Percentiles rank a stretch among this genome's conserved stretches.
Conservation (phyloP, 257 asterid genomes). For the Forsythia viridissima region DNA sequence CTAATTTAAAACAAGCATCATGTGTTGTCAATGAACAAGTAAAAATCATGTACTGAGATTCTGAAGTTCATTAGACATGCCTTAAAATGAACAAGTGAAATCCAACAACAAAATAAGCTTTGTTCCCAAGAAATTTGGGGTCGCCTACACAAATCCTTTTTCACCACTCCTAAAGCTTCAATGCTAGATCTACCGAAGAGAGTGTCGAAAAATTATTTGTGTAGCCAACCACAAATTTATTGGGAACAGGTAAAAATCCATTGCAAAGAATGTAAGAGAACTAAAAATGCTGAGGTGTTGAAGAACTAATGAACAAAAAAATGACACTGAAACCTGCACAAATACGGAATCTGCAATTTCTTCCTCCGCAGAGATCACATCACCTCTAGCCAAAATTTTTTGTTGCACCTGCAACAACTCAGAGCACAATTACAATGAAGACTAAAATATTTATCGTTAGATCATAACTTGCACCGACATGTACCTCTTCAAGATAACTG, state of each 20-base stretch:
- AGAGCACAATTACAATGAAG: neutral
- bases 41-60: neutral
- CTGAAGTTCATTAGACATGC: neutral
- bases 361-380: constrained; percentile 75
- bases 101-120: neutral
- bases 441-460: constrained; percentile 12
- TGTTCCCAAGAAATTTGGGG: neutral
- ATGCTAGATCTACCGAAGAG: neutral
- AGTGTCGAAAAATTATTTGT: neutral
- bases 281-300: neutral
- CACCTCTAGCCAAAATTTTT: constrained; percentile 83
- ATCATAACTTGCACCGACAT: neutral
- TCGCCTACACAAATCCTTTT: no score
- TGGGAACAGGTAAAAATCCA: neutral
- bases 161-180: no score
- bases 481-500: constrained; percentile 87
- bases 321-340: constrained; percentile 54
- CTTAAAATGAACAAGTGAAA: neutral
- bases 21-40: no score
- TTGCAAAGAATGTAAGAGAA: neutral
- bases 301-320: neutral
- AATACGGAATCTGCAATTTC: constrained; percentile 91
- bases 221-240: neutral
- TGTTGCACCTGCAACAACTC: constrained; percentile 58
- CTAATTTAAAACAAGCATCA: no score